Evolutionary conservation across 352 stramenopile genomes (phyloP).

Genomic region (Pythium volutum): DNA sequence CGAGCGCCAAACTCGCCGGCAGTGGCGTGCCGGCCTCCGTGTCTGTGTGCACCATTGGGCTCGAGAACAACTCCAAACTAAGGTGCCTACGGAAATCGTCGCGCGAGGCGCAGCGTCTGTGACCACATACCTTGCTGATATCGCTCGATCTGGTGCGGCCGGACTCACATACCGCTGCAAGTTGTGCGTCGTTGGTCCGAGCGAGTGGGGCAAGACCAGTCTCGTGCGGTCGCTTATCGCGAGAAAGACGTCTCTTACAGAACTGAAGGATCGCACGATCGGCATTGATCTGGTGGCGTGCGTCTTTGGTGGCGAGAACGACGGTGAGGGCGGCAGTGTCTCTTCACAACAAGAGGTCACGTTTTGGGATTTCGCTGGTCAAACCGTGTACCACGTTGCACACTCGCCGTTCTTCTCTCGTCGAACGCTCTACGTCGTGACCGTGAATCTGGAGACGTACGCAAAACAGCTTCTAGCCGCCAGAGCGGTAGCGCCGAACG

Average conservation of each 20-base stretch:
- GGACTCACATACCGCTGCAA: neutral
- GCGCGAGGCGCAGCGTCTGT: neutral
- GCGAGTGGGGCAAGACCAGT: neutral
- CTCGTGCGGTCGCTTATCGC: neutral
- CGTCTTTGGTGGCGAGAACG: neutral
- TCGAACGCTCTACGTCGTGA: neutral
- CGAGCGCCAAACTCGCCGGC: neutral
- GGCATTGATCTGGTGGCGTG: neutral
- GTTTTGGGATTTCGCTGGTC: neutral
- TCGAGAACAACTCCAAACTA: neutral
- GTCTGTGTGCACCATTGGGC: neutral
- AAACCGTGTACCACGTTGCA: neutral
- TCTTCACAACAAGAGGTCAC: neutral
- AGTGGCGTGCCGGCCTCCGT: neutral
- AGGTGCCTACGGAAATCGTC: neutral
- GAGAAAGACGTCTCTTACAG: neutral
- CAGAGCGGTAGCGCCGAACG: neutral
- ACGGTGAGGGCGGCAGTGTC: neutral
- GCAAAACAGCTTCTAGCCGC: neutral
- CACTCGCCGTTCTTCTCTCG: neutral
- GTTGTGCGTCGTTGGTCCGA: neutral
- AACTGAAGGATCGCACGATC: neutral
- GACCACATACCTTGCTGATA: neutral
- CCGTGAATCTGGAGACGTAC: neutral
- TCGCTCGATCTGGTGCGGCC: neutral